phyloP scores from a whole-genome alignment of 208 protist genomes.

The Acanthamoeba lugdunensis region DNA sequence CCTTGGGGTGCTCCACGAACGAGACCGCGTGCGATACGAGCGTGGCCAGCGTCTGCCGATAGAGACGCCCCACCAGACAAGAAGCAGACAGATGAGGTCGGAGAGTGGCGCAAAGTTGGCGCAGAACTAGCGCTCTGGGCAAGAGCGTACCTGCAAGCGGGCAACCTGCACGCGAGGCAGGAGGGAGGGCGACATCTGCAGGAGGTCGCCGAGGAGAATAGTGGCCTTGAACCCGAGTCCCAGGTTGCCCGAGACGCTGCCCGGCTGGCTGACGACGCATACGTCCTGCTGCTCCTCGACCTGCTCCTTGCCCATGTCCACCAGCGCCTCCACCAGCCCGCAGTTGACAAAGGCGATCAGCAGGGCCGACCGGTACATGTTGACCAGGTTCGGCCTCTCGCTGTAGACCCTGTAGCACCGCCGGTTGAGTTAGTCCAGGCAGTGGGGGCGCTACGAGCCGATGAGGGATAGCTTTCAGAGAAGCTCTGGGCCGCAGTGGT shows the following conservation, averaged over 20 bases:
- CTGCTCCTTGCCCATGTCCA: conserved; percentile 75
- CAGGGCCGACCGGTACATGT: conserved; percentile 76
- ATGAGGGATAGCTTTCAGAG: background rate
- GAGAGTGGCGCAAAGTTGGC: background rate
- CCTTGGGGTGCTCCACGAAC: background rate
- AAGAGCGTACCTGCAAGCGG: conserved; percentile 30
- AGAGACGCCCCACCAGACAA: background rate
- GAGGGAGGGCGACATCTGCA: conserved; percentile 75
- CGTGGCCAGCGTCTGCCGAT: background rate
- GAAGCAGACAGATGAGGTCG: background rate
- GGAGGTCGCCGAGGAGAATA: conserved; percentile 75
- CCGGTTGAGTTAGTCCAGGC: background rate
- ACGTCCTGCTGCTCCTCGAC: conserved; percentile 15
- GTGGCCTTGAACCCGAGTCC: conserved; percentile 73
- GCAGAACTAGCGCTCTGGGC: background rate
- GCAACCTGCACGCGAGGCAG: conserved; percentile 75
- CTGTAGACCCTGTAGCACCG: background rate
- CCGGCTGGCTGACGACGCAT: background rate
- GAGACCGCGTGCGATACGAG: conserved; percentile 48
- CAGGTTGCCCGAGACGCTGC: background rate
- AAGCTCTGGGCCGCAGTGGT: background rate
- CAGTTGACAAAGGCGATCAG: conserved; percentile 78
- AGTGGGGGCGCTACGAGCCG: background rate
- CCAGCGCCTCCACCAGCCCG: conserved; percentile 78
- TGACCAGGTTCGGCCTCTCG: conserved; percentile 75